A percentile compares a stretch with the other conserved stretches of the same genome.
Conservation (phyloP, 169 alveolate species). For the Amoebophrya sp. region DNA sequence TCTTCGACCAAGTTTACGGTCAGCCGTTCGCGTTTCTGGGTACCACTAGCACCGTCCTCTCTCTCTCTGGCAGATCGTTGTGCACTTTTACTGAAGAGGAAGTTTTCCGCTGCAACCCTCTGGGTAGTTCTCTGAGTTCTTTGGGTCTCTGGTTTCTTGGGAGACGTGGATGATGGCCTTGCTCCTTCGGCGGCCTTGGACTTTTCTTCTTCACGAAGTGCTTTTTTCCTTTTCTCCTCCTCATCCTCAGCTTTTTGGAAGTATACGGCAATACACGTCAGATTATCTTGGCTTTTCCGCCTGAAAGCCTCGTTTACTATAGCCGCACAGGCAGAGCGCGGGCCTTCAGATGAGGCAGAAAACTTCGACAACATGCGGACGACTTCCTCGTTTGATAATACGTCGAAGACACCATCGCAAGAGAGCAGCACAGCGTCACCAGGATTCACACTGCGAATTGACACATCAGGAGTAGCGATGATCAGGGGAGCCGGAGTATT, state of each 20-base stretch:
- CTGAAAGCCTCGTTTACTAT: background rate
- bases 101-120: no score
- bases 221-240: background rate
- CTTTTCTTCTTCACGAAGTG: background rate
- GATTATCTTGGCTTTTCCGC: background rate
- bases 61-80: no score
- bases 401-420: conserved; percentile 6
- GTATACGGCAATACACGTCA: background rate
- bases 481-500: background rate
- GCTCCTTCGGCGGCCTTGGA: no score
- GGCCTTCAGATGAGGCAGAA: no score
- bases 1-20: no score
- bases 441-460: background rate
- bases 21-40: no score
- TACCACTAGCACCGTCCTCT: no score
- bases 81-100: no score
- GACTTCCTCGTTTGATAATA: background rate
- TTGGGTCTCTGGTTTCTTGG: no score
- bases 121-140: no score
- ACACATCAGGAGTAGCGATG: background rate
- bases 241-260: background rate
- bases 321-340: background rate
- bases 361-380: background rate
- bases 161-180: no score
- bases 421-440: background rate